Percentiles rank a stretch among this genome's conserved stretches.
These are phyloP conservation scores for Nakaseomyces uthaithaninus DNA, from an alignment of 1,139 yeast genomes.

Conservation along the genomic window DNA sequence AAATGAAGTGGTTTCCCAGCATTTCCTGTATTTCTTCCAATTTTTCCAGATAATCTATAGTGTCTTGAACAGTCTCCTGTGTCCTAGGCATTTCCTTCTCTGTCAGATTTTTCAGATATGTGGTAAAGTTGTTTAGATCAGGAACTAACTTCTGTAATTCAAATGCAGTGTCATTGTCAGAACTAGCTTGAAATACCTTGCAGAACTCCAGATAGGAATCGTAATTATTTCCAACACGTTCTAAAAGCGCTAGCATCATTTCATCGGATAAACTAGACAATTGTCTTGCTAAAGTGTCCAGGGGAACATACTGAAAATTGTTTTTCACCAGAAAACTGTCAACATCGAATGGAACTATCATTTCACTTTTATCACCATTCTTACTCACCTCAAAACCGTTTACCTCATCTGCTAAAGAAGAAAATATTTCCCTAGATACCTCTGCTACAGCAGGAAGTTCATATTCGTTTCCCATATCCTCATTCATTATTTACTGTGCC, in stretches of 20 bases:
- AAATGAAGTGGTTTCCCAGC: slow-evolving; percentile 16
- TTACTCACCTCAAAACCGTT: slow-evolving; percentile 8
- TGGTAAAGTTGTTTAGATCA: slow-evolving; percentile 21
- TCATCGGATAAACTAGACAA: slow-evolving; percentile 22
- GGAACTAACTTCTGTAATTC: slow-evolving; percentile 21
- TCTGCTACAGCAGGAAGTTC: slow-evolving; percentile 26
- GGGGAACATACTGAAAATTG: slow-evolving; percentile 27
- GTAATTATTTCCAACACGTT: slow-evolving; percentile 23
- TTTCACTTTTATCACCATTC: slow-evolving; percentile 9
- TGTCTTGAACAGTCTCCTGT: slow-evolving; percentile 21
- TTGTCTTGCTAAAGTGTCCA: slow-evolving; percentile 26
- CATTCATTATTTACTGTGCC: neutral
- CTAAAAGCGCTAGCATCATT: slow-evolving; percentile 21
- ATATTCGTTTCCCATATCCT: slow-evolving; percentile 12
- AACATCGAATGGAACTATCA: slow-evolving; percentile 18
- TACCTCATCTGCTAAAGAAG: slow-evolving; percentile 16
- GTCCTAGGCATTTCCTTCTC: slow-evolving; percentile 20
- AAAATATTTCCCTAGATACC: slow-evolving; percentile 24
- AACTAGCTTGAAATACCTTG: slow-evolving; percentile 15
- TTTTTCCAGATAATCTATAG: slow-evolving; percentile 24
- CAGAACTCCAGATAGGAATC: slow-evolving; percentile 25
- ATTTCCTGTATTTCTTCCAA: slow-evolving; percentile 20
- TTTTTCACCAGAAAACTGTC: slow-evolving; percentile 26
- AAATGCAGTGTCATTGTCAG: slow-evolving; percentile 19
- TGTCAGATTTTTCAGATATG: slow-evolving; percentile 18